Evolutionary conservation across 257 asterid genomes (phyloP).

Genomic region (Plantago ovata): DNA sequence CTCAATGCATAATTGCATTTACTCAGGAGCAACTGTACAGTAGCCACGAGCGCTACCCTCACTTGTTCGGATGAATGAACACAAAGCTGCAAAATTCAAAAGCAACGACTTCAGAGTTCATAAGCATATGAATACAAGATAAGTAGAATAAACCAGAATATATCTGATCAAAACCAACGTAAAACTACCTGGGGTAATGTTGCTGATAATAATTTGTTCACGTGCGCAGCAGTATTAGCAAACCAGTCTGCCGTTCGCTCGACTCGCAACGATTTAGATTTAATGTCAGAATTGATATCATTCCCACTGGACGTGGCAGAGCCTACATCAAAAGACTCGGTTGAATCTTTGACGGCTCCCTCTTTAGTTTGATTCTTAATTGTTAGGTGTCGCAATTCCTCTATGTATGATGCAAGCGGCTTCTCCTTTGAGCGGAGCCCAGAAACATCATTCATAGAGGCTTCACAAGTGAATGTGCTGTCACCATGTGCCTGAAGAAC

Average conservation of each 20-base stretch:
- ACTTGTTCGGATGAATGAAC: slow-evolving; percentile 75
- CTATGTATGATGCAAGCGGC: slow-evolving; percentile 52
- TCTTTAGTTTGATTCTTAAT: slow-evolving; percentile 33
- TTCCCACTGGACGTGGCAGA: slow-evolving; percentile 28
- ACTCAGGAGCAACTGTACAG: slow-evolving; percentile 55
- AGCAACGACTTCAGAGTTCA: slow-evolving; percentile 7
- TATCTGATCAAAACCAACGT: slow-evolving; percentile 17
- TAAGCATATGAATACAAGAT: slow-evolving; percentile 6
- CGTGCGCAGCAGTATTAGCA: slow-evolving; percentile 52
- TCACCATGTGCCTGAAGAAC: slow-evolving; percentile 55
- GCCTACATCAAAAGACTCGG: slow-evolving; percentile 28
- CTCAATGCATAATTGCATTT: slow-evolving; percentile 62
- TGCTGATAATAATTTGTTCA: slow-evolving; percentile 70
- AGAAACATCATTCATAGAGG: slow-evolving; percentile 24
- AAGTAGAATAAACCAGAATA: slow-evolving; percentile 9
- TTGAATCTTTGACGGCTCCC: slow-evolving; percentile 25
- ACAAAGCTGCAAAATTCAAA: slow-evolving; percentile 56
- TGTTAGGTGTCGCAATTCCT: slow-evolving; percentile 72
- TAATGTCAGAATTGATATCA: slow-evolving; percentile 23
- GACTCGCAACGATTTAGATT: slow-evolving; percentile 53
- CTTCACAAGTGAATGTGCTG: slow-evolving; percentile 33
- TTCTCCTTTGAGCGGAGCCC: slow-evolving; percentile 36
- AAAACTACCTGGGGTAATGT: slow-evolving; percentile 84
- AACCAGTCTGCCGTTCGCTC: slow-evolving; percentile 76
- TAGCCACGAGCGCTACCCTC: slow-evolving; percentile 59